These are phyloP conservation scores for Mortierella sp. DNA, from an alignment of 371 early-diverging fungal species.

Conservation along the genomic window DNA sequence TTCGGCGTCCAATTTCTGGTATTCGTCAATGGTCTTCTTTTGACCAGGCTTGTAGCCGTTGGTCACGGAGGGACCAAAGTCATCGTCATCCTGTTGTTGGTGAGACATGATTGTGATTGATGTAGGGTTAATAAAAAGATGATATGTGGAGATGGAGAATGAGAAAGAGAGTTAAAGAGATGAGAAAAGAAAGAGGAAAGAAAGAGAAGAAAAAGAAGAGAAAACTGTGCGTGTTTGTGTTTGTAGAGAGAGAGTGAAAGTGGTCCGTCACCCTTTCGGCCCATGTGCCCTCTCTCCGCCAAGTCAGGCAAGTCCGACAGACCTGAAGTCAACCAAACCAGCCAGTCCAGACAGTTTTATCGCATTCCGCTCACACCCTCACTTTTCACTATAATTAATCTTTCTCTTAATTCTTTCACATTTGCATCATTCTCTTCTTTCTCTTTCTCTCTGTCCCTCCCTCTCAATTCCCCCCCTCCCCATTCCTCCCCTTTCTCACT, in stretches of 20 bases:
- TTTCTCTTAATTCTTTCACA: not conserved
- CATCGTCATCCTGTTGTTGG: slow-evolving; percentile 67
- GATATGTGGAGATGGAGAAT: slow-evolving; percentile 18
- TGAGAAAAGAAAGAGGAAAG: slow-evolving; percentile 8
- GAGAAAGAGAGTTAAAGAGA: slow-evolving; percentile 9
- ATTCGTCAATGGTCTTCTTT: slow-evolving; percentile 93
- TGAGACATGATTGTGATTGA: slow-evolving; percentile 51
- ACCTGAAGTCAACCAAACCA: not conserved
- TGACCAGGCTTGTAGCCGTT: slow-evolving; percentile 86
- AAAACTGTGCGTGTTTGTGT: not conserved
- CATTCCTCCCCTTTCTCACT: not conserved
- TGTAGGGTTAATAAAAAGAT: not conserved
- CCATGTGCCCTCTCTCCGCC: slow-evolving; percentile 12
- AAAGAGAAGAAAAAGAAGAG: not conserved
- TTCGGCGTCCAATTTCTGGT: slow-evolving; percentile 86
- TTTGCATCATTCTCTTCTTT: not conserved
- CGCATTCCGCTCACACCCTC: not conserved
- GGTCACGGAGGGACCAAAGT: slow-evolving; percentile 83
- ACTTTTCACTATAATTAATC: not conserved
- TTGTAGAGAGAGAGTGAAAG: not conserved
- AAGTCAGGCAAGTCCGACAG: not conserved
- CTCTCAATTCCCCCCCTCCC: not conserved
- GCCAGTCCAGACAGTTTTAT: not conserved
- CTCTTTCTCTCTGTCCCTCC: not conserved
- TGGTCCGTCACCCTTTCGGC: not conserved